phyloP scores from a whole-genome alignment of 139 green algal genomes.

The Closterium sp. region DNA sequence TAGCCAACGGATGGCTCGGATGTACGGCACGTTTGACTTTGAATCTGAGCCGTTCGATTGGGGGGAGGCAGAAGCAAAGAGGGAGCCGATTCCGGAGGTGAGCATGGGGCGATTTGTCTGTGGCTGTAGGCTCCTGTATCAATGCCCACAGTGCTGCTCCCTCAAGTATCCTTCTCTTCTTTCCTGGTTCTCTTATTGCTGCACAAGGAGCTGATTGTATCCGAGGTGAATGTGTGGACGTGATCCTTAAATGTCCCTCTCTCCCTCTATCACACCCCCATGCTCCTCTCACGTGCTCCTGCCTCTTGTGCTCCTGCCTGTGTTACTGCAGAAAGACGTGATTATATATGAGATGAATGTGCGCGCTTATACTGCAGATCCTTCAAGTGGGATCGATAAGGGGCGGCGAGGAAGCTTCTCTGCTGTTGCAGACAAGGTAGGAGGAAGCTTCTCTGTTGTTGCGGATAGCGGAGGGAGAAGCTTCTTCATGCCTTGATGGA shows the following conservation, averaged over 20 bases:
- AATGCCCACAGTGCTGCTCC: too few species aligned
- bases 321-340: conserved; percentile 73
- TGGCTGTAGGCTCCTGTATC: too few species aligned
- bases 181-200: background rate
- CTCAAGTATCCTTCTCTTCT: background rate
- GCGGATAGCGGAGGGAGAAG: too few species aligned
- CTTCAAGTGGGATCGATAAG: conserved; percentile 55
- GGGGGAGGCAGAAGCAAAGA: conserved; percentile 29
- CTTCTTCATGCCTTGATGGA: too few species aligned
- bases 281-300: background rate
- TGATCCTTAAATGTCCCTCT: too few species aligned
- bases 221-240: too few species aligned
- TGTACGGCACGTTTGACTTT: conserved; percentile 55
- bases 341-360: conserved; percentile 98
- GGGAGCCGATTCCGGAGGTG: background rate
- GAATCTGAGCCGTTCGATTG: conserved; percentile 63
- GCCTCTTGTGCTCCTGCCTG: background rate
- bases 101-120: background rate
- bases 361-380: conserved; percentile 85
- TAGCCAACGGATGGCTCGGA: conserved; percentile 36
- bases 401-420: conserved; percentile 75
- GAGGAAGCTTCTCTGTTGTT: too few species aligned
- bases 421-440: conserved; percentile 72
- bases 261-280: background rate
- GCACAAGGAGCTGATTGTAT: background rate